These are phyloP conservation scores for Fomitopsis palustris DNA, from an alignment of 1,284 basidiomycete species.

Conservation along the genomic window DNA sequence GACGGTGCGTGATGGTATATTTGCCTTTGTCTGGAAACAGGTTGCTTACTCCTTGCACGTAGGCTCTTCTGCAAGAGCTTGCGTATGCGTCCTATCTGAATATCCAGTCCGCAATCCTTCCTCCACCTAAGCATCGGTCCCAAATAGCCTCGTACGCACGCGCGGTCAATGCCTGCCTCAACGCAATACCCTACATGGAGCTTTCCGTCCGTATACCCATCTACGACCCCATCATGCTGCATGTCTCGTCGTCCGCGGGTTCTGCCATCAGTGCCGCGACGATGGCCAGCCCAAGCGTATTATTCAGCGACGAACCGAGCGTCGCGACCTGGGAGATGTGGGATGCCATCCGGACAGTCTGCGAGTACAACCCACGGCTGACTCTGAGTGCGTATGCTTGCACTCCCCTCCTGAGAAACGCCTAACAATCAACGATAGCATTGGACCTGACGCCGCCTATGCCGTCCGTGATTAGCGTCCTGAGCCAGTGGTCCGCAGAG, in stretches of 20 bases:
- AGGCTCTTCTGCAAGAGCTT: slow-evolving; percentile 94
- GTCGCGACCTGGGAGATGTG: slow-evolving; percentile 97
- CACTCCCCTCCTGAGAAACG: slow-evolving; percentile 51
- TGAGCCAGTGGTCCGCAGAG: slow-evolving; percentile 90
- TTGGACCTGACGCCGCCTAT: slow-evolving; percentile 89
- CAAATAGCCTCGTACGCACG: slow-evolving; percentile 92
- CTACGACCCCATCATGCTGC: slow-evolving; percentile 68
- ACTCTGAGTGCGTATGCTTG: slow-evolving; percentile 74
- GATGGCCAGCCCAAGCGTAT: slow-evolving; percentile 7
- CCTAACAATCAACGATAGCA: slow-evolving; percentile 41
- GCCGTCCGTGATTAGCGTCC: slow-evolving; percentile 67
- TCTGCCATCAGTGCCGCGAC: slow-evolving; percentile 24
- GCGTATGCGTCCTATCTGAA: slow-evolving; percentile 92
- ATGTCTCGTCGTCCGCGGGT: slow-evolving; percentile 25
- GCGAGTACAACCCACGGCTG: slow-evolving; percentile 82
- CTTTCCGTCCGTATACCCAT: slow-evolving; percentile 83
- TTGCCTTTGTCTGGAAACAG: not conserved
- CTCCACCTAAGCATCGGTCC: slow-evolving; percentile 84
- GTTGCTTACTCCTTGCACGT: slow-evolving; percentile 2
- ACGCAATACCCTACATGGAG: slow-evolving; percentile 65
- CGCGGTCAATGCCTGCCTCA: slow-evolving; percentile 78
- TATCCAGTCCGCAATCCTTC: slow-evolving; percentile 81
- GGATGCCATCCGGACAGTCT: slow-evolving; percentile 89
- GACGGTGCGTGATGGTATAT: slow-evolving; percentile 57
- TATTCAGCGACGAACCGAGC: slow-evolving; percentile 45